These are phyloP conservation scores for Teunomyces cretensis DNA, from an alignment of 805 yeast genomes.

Conservation along the genomic window DNA sequence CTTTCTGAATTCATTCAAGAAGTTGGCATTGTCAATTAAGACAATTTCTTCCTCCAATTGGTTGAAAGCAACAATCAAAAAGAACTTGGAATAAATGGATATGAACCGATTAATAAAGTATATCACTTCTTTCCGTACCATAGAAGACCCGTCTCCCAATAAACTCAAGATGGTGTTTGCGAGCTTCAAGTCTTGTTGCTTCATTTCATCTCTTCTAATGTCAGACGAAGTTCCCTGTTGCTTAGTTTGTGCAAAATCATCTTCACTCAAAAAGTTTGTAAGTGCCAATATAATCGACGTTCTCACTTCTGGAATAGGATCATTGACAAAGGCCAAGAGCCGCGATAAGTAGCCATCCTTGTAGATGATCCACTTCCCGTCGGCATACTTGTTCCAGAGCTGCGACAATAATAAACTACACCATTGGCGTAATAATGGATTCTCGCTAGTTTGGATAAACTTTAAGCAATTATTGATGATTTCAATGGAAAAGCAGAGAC, in stretches of 20 bases:
- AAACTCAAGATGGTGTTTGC: constrained; percentile 67
- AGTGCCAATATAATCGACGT: constrained; percentile 78
- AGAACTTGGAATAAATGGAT: constrained; percentile 65
- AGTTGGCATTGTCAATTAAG: constrained; percentile 58
- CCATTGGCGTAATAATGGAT: constrained; percentile 92
- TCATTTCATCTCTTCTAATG: constrained; percentile 46
- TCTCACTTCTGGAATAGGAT: constrained; percentile 94
- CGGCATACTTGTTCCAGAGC: constrained; percentile 68
- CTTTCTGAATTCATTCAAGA: constrained; percentile 62
- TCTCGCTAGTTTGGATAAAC: constrained; percentile 70
- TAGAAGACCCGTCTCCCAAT: constrained; percentile 83
- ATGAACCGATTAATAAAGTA: constrained; percentile 76
- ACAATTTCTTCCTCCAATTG: constrained; percentile 80
- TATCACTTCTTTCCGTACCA: constrained; percentile 83
- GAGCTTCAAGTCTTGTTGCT: constrained; percentile 66
- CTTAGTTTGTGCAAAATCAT: constrained; percentile 22
- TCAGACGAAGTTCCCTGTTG: constrained; percentile 24
- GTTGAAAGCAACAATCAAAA: constrained; percentile 82
- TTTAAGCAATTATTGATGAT: constrained; percentile 64
- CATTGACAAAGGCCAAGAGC: constrained; percentile 60
- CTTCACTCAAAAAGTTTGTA: constrained; percentile 61
- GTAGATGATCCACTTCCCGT: constrained; percentile 70
- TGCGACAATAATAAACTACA: constrained; percentile 76
- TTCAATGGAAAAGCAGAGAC: constrained; percentile 72
- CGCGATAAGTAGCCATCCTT: constrained; percentile 61